A percentile compares a stretch with the other conserved stretches of the same genome.
phyloP scores from a whole-genome alignment of 495 filamentous ascomycete species.

The Gamarada debralockiae region DNA sequence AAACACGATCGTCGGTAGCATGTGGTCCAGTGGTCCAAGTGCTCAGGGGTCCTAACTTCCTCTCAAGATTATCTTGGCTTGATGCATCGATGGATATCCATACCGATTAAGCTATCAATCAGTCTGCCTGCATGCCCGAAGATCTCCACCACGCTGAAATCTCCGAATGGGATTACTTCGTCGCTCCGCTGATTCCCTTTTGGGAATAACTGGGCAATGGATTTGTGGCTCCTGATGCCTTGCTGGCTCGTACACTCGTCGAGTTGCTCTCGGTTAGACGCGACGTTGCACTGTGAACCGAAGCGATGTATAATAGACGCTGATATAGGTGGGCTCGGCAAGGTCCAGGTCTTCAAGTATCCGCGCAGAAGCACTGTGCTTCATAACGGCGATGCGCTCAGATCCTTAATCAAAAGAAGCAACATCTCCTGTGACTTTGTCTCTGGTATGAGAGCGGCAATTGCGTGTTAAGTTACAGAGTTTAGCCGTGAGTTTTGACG shows the following conservation, averaged over 20 bases:
- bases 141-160: constrained; percentile 16
- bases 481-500: too few species aligned
- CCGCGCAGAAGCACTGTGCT: constrained; percentile 2
- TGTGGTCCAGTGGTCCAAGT: constrained; percentile 14
- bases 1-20: constrained; percentile 18
- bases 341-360: neutral
- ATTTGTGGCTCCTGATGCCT: neutral
- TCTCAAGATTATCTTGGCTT: neutral
- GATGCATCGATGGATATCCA: constrained; percentile 1
- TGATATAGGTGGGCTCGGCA: constrained; percentile 21
- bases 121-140: constrained; percentile 11
- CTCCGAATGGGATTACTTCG: constrained; percentile 20
- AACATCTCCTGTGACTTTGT: neutral
- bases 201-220: neutral
- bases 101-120: constrained; percentile 11
- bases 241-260: neutral
- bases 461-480: too few species aligned
- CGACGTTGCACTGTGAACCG: constrained; percentile 10
- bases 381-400: constrained; percentile 13
- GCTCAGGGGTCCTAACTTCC: constrained; percentile 7
- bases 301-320: constrained; percentile 19
- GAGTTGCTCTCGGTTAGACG: constrained; percentile 10
- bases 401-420: neutral
- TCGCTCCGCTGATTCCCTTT: neutral
- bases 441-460: neutral